A percentile compares a stretch with the other conserved stretches of the same genome.
Evolutionary conservation across 2,329 filamentous ascomycete genomes (phyloP).

Genomic region (Paracorniculantispora psalliotae): DNA sequence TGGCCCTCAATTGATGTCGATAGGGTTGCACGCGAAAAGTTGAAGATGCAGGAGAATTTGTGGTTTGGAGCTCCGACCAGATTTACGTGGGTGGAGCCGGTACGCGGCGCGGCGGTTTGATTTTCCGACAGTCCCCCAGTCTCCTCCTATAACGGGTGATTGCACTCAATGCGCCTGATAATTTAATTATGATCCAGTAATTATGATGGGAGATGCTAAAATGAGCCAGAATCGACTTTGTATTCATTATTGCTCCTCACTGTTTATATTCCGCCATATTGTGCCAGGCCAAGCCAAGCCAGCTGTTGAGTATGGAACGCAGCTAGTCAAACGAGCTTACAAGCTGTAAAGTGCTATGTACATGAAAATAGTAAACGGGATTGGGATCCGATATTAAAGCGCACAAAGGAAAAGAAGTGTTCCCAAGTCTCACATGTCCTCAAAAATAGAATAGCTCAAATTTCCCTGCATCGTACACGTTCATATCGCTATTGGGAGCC

Average conservation of each 20-base stretch:
- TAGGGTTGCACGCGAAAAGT: neutral
- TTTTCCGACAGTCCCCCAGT: constrained; percentile 6
- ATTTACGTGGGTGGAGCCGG: constrained; percentile 8
- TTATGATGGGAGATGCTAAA: too few species aligned
- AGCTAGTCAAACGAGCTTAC: too few species aligned
- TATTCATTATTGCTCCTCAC: too few species aligned
- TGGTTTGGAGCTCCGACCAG: neutral
- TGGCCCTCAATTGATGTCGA: constrained; percentile 21
- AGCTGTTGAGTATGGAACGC: too few species aligned
- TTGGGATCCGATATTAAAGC: neutral
- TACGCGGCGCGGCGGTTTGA: neutral
- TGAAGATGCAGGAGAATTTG: constrained; percentile 14
- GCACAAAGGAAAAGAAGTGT: neutral
- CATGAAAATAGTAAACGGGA: neutral
- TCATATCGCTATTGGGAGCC: neutral
- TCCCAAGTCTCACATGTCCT: neutral
- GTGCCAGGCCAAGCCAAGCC: too few species aligned
- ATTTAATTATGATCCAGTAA: too few species aligned
- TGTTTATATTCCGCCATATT: too few species aligned
- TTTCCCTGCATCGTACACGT: neutral
- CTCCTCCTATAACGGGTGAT: too few species aligned
- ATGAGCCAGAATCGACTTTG: too few species aligned
- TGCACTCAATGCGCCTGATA: too few species aligned
- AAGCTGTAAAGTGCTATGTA: neutral
- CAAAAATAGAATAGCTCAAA: neutral